phyloP scores from a whole-genome alignment of 805 yeast species.

The Suhomyces sp. region DNA sequence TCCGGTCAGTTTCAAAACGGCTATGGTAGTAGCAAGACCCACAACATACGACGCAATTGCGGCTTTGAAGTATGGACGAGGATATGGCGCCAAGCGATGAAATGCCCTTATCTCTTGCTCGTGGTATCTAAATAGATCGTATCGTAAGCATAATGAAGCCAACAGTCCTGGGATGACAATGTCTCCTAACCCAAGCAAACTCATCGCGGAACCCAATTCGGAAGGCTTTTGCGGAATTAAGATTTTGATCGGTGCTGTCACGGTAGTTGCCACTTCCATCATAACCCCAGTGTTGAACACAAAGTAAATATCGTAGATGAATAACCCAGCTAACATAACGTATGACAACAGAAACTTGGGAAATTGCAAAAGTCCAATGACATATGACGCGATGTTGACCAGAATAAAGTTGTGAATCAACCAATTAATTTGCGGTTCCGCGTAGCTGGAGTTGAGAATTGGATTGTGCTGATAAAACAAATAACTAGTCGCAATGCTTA shows the following conservation, averaged over 20 bases:
- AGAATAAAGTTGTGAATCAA: slow-evolving; percentile 44
- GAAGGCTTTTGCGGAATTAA: slow-evolving; percentile 35
- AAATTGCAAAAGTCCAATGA: slow-evolving; percentile 38
- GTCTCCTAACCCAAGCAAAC: slow-evolving; percentile 64
- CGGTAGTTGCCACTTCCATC: slow-evolving; percentile 56
- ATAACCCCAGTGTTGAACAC: slow-evolving; percentile 62
- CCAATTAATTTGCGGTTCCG: slow-evolving; percentile 38
- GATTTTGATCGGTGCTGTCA: slow-evolving; percentile 55
- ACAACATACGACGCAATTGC: slow-evolving; percentile 47
- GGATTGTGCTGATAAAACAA: slow-evolving; percentile 16
- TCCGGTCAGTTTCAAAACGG: slow-evolving; percentile 34
- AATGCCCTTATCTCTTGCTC: slow-evolving; percentile 19
- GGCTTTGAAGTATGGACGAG: slow-evolving; percentile 45
- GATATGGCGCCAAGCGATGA: slow-evolving; percentile 37
- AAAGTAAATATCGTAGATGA: slow-evolving; percentile 63
- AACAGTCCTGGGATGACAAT: slow-evolving; percentile 59
- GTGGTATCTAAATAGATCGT: slow-evolving; percentile 43
- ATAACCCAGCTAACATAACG: slow-evolving; percentile 46
- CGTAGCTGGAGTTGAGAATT: slow-evolving; percentile 7
- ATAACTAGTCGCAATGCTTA: slow-evolving; percentile 9
- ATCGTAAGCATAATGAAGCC: slow-evolving; percentile 51
- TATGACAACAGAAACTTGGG: slow-evolving; percentile 46
- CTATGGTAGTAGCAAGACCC: slow-evolving; percentile 46
- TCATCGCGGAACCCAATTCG: slow-evolving; percentile 15
- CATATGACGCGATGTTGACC: slow-evolving; percentile 41